Percentiles rank a stretch among this genome's conserved stretches.
Evolutionary conservation across 768 basidiomycete species (phyloP).

Genomic region (Polyporus arcularius): DNA sequence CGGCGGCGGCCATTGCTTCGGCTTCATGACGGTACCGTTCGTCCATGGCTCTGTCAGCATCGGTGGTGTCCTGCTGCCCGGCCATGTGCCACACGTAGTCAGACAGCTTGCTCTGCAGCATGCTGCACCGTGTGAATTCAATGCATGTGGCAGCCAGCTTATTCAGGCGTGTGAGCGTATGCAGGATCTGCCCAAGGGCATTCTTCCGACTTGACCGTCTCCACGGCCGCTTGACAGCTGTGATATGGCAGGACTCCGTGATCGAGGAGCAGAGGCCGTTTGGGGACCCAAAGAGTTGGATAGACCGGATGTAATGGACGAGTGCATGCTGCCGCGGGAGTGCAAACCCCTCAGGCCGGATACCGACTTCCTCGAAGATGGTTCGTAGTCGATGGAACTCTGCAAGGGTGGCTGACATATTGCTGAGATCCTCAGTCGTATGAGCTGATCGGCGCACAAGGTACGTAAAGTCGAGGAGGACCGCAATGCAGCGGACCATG

Average conservation of each 20-base stretch:
- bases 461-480: constrained; percentile 29
- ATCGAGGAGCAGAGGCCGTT: constrained; percentile 29
- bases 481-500: constrained; percentile 15
- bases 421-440: background rate
- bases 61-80: no score
- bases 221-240: no score
- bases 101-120: no score
- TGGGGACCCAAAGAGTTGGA: constrained; percentile 23
- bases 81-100: no score
- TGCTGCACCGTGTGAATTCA: no score
- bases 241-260: constrained; percentile 27
- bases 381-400: constrained; percentile 11
- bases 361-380: constrained; percentile 13
- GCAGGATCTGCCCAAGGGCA: no score
- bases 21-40: no score
- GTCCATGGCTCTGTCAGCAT: no score
- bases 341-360: constrained; percentile 6
- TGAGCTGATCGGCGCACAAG: constrained; percentile 10
- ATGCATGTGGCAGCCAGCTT: no score
- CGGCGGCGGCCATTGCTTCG: no score
- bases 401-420: constrained; percentile 4
- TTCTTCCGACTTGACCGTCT: no score
- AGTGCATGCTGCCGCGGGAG: constrained; percentile 21
- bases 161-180: no score
- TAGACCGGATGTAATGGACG: constrained; percentile 15